These are phyloP conservation scores for Shiraia sp. DNA, from an alignment of 2,329 filamentous ascomycete species.

Conservation along the genomic window DNA sequence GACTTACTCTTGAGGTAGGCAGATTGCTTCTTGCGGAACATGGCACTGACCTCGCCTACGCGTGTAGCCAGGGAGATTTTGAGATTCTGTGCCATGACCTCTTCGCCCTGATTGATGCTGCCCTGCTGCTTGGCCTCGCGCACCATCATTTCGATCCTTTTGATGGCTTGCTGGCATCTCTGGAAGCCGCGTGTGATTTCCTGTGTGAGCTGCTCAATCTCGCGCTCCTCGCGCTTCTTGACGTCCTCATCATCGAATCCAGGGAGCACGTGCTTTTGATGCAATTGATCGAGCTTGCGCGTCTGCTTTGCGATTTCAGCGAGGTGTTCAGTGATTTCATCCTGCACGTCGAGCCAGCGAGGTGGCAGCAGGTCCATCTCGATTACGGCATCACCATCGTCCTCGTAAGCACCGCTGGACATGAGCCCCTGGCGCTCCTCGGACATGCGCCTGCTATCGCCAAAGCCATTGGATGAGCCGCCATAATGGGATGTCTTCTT, in stretches of 20 bases:
- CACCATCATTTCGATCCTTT: constrained; percentile 85
- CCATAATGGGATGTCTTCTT: constrained; percentile 64
- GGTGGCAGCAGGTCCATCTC: constrained; percentile 98
- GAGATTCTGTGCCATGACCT: constrained; percentile 94
- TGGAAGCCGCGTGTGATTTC: constrained; percentile 89
- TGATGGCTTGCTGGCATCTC: constrained; percentile 84
- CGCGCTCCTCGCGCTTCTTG: constrained; percentile 81
- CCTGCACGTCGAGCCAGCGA: constrained; percentile 92
- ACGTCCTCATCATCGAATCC: constrained; percentile 95
- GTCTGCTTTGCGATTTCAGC: constrained; percentile 80
- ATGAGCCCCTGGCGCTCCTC: constrained; percentile 83
- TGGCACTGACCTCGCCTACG: constrained; percentile 88
- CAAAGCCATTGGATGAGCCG: constrained; percentile 59
- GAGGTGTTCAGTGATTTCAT: constrained; percentile 86
- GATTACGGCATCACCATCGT: constrained; percentile 92
- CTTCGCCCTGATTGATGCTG: constrained; percentile 78
- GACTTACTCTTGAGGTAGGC: constrained; percentile 86
- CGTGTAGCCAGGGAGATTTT: constrained; percentile 86
- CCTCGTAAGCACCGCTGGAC: constrained; percentile 73
- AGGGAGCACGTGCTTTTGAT: constrained; percentile 95
- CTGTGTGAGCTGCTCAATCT: constrained; percentile 90
- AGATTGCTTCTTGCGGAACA: constrained; percentile 96
- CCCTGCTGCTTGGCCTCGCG: constrained; percentile 75
- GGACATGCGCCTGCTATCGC: constrained; percentile 49
- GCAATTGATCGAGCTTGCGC: constrained; percentile 83